Percentiles rank a stretch among this genome's conserved stretches.
Evolutionary conservation across 2,329 filamentous ascomycete species (phyloP).

Genomic region (Pseudonectria buxi): DNA sequence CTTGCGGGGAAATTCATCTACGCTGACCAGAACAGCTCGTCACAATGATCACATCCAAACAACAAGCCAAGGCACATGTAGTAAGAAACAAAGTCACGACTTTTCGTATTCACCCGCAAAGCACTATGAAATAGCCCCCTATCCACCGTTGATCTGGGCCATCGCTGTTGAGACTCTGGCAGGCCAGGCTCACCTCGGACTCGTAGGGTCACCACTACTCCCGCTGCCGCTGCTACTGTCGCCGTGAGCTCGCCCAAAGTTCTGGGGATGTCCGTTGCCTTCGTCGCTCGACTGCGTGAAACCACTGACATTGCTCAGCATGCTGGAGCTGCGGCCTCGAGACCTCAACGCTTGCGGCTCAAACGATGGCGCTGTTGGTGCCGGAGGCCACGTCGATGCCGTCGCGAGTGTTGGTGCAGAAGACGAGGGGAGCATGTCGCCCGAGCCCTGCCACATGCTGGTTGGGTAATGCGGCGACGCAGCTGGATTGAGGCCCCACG

Average conservation of each 20-base stretch:
- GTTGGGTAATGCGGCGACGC: conserved; percentile 28
- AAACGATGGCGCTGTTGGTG: conserved; percentile 31
- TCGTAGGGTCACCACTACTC: conserved; percentile 46
- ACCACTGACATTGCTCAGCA: conserved; percentile 61
- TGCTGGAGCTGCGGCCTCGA: conserved; percentile 56
- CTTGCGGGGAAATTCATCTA: no score
- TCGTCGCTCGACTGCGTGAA: conserved; percentile 57
- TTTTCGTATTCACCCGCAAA: no score
- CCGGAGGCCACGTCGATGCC: conserved; percentile 29
- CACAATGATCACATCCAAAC: no score
- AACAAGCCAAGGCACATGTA: no score
- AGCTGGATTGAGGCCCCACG: conserved; percentile 31
- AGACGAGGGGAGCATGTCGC: conserved; percentile 26
- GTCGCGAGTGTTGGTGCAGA: conserved; percentile 25
- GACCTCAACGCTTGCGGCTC: conserved; percentile 33
- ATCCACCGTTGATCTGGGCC: no score
- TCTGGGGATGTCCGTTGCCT: conserved; percentile 27
- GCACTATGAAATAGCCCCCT: no score
- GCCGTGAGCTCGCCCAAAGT: conserved; percentile 3
- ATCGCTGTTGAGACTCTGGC: no score
- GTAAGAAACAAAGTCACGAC: no score
- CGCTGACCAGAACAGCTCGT: no score
- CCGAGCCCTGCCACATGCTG: conserved; percentile 31
- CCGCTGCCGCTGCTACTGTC: conserved; percentile 42
- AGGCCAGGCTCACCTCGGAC: conserved; percentile 30